Evolutionary conservation across 2,329 filamentous ascomycete genomes (phyloP).

Genomic region (Colletotrichum echinochloae): DNA sequence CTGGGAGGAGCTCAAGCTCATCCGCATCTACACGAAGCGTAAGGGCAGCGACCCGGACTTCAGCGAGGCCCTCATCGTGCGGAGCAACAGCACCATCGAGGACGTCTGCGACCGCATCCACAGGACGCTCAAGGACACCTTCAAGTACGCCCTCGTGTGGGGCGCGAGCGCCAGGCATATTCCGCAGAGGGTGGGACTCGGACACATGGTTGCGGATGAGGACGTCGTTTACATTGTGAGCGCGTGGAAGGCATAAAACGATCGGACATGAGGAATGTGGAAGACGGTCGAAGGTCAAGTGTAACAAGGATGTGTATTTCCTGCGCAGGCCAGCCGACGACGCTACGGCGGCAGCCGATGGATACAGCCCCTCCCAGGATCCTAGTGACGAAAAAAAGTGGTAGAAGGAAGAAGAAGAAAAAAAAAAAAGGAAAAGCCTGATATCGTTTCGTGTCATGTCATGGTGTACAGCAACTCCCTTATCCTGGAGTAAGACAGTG

Average conservation of each 20-base stretch:
- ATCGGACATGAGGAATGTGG: neutral
- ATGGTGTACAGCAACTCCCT: constrained; percentile 35
- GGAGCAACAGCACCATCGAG: constrained; percentile 88
- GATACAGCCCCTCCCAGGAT: constrained; percentile 33
- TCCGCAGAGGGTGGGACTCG: constrained; percentile 90
- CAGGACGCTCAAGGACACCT: constrained; percentile 94
- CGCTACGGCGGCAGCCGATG: constrained; percentile 23
- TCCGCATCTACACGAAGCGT: constrained; percentile 96
- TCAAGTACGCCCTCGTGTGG: constrained; percentile 99
- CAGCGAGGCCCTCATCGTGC: constrained; percentile 90
- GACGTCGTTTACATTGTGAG: constrained; percentile 77
- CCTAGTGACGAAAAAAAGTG: constrained; percentile 19
- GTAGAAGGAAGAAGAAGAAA: constrained; percentile 24
- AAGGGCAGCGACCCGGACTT: constrained; percentile 94
- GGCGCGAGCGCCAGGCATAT: constrained; percentile 95
- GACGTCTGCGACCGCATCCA: constrained; percentile 98
- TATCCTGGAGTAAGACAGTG: constrained; percentile 35
- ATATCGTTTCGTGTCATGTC: constrained; percentile 43
- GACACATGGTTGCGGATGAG: constrained; percentile 80
- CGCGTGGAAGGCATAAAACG: constrained; percentile 68
- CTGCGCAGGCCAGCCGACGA: constrained; percentile 20
- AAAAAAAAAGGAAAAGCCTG: constrained; percentile 38
- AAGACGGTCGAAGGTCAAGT: constrained; percentile 3
- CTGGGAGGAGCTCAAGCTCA: constrained; percentile 92
- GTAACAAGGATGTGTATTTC: constrained; percentile 34